Conservation (phyloP, 1,284 basidiomycete species). For the Sporisorium scitamineum region DNA sequence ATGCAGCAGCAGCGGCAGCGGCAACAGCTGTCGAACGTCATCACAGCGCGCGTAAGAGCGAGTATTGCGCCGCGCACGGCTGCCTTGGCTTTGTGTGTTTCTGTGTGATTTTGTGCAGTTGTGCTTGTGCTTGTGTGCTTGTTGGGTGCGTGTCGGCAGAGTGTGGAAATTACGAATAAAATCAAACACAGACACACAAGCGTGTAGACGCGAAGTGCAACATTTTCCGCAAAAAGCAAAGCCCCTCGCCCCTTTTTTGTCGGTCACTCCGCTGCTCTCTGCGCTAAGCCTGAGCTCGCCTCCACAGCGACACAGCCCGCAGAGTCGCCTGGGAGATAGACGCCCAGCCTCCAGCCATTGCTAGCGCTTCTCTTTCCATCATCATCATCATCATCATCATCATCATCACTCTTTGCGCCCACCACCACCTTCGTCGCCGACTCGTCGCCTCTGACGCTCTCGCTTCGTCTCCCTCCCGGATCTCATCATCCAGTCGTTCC, state of each 20-base stretch:
- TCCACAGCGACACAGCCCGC: neutral
- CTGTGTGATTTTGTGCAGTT: neutral
- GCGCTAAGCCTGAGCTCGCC: too few relatives aligned
- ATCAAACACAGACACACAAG: neutral
- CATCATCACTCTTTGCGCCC: neutral
- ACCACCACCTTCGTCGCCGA: neutral
- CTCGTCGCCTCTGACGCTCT: neutral
- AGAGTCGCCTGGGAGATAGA: neutral
- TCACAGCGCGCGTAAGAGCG: neutral
- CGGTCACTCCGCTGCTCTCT: neutral
- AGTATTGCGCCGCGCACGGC: too few relatives aligned
- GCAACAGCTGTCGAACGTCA: neutral
- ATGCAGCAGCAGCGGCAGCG: too few relatives aligned
- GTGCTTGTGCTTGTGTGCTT: slow-evolving; percentile 1
- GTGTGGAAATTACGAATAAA: neutral
- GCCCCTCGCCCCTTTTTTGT: slow-evolving; percentile 8
- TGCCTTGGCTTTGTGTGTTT: too few relatives aligned
- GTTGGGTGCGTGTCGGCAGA: neutral
- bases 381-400: neutral
- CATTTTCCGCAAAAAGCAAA: neutral
- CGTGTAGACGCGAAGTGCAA: slow-evolving; percentile 1
- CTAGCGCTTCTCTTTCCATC: too few relatives aligned
- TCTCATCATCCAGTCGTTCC: neutral
- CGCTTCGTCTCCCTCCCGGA: neutral
- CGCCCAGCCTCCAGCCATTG: neutral